phyloP scores from a whole-genome alignment of 2,329 filamentous ascomycete genomes.

The Colletotrichum sp. region DNA sequence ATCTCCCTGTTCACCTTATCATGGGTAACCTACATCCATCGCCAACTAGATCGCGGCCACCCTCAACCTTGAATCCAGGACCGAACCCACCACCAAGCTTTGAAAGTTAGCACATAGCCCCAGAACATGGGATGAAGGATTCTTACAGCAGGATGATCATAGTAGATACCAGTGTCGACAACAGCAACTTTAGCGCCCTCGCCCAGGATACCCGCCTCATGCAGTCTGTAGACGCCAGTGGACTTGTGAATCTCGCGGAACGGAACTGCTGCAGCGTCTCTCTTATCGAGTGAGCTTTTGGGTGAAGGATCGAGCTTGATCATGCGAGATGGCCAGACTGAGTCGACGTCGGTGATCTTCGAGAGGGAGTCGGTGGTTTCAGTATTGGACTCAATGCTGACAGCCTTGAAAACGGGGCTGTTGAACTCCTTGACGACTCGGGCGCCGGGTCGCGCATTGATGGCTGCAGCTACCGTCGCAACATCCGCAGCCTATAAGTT shows the following conservation, averaged over 20 bases:
- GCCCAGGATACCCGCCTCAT: conserved; percentile 33
- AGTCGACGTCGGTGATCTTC: not conserved
- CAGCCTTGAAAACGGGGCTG: not conserved
- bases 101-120: accelerated
- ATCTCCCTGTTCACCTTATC: conserved; percentile 19
- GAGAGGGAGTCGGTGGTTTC: not conserved
- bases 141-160: conserved; percentile 7
- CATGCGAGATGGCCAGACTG: conserved; percentile 1
- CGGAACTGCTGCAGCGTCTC: not conserved
- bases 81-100: conserved; percentile 14
- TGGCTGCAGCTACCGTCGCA: not conserved
- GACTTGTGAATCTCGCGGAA: conserved; percentile 34
- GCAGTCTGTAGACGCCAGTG: conserved; percentile 43
- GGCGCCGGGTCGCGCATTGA: not conserved
- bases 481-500: not conserved
- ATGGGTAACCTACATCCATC: conserved; percentile 16
- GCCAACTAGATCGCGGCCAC: conserved; percentile 2
- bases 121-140: not conserved
- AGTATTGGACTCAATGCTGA: not conserved
- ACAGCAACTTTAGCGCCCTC: conserved; percentile 10
- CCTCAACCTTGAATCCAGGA: conserved; percentile 7
- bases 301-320: not conserved
- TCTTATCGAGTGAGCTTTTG: not conserved
- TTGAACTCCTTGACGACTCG: not conserved
- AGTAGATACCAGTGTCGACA: conserved; percentile 9